Base-by-base conservation (phyloP, 139 green algal species). In the Desmodesmus armatus region DNA sequence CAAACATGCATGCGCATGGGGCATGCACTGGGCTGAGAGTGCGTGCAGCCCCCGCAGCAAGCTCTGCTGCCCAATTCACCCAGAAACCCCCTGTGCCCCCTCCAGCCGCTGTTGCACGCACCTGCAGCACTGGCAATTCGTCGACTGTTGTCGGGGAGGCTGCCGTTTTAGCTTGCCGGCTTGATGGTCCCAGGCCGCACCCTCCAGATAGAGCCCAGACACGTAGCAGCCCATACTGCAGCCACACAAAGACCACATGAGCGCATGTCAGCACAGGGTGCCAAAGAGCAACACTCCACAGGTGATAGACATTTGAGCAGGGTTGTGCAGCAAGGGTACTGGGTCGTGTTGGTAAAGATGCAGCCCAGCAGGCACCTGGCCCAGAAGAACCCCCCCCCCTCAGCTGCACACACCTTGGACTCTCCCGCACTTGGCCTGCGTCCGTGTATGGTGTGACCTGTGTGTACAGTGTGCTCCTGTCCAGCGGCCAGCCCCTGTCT, bases 381-480 rank as follows among this genome's bases (percentile, higher is more conserved):
- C 66, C n/a, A 29, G 21, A 74, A 7, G 0, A 5, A 2, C 15
- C 2, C 15, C n/a, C 62, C 4, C n/a, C 19, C 4, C 2, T n/a
- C 7, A 70, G n/a, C 27, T 40, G 62, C 25, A 82, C 83, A 65
- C 29, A 80, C 84, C 5, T 82, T 25, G 87, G 85, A 55, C 81
- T 87, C 60, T 91, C 88, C 35, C 78, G 73, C 21, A 92, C 74
- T 76, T 93, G 76, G 25, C 76, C 65, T 17, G 87, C 29, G 66
- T 91, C 72, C 3, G 82, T 90, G 79, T 86, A 91, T 43, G 87
- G 85, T 37, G 91, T 96, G 71, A 97, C 91, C 76, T 94, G 91
- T n/a, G 94, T 97, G 81, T 96, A 96, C 87, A 98, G 88, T 49
- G 92, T 96, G 55, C 77, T 90, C 83, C 90, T 93, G 87, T 98